phyloP scores from a whole-genome alignment of 2,329 filamentous ascomycete species.

The Colletotrichum tamarilloi region DNA sequence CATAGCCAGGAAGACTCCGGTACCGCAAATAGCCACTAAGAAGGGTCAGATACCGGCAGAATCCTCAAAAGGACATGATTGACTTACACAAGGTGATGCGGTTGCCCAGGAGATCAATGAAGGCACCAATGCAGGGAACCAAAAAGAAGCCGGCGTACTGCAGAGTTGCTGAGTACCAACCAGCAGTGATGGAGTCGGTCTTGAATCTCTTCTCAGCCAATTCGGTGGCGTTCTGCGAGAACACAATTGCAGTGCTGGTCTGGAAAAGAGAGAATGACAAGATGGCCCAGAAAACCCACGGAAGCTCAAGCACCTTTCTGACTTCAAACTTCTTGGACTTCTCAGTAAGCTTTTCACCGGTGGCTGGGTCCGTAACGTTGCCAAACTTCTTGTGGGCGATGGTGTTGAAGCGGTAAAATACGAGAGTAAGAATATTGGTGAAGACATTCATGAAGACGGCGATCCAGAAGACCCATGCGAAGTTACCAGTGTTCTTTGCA shows the following conservation, averaged over 20 bases:
- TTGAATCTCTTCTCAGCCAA: constrained; percentile 69
- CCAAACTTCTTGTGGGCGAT: constrained; percentile 60
- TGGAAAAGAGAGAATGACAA: constrained; percentile 67
- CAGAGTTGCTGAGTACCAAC: constrained; percentile 68
- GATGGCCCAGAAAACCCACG: constrained; percentile 70
- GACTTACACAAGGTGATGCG: constrained; percentile 54
- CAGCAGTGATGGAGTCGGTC: constrained; percentile 63
- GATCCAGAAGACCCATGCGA: constrained; percentile 72
- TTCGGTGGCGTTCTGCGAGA: constrained; percentile 69
- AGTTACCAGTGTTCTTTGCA: constrained; percentile 65
- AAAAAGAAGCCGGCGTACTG: constrained; percentile 69
- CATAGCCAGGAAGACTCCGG: constrained; percentile 59
- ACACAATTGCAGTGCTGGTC: constrained; percentile 65
- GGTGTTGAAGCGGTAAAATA: constrained; percentile 67
- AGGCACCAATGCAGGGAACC: constrained; percentile 65
- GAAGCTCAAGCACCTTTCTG: constrained; percentile 64
- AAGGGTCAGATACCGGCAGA: neutral
- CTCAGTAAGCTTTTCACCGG: constrained; percentile 69
- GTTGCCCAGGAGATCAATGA: constrained; percentile 67
- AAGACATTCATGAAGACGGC: constrained; percentile 73
- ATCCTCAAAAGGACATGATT: too few species aligned
- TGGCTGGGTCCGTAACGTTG: constrained; percentile 63
- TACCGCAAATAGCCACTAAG: constrained; percentile 54
- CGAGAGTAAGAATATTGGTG: constrained; percentile 64
- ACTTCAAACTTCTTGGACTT: constrained; percentile 68